Evolutionary conservation across 1,139 yeast species (phyloP), one percentile per base, ranked within the genome.

Genomic region (Protomyces gravidus): DNA sequence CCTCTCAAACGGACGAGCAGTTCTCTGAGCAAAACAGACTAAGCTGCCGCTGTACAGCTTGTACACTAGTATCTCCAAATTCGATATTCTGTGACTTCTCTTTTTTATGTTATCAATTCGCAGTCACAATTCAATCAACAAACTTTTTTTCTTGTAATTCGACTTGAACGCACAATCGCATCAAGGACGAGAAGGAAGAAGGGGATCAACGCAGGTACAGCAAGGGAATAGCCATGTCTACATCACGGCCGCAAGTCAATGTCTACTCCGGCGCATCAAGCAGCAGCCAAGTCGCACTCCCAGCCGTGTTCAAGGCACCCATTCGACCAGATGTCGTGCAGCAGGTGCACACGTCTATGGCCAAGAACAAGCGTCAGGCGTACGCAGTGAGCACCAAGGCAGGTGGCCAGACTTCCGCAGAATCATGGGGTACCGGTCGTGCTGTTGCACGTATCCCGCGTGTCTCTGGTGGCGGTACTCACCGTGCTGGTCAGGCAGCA

Each of bases 341-440:
- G 90, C 81, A 96, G 76, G 98, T 92, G 72, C 92, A 89, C 85
- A 89, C 92, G 76, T 87, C 92, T 78, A 90, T 92, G 72, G 92
- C 90, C 94, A 92, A 92, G 92, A 92, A 92, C 96, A 90, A 90
- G 90, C 90, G 98, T 83, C 98, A 92, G 83, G 97, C 98, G 78
- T 92, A 92, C 86, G 97, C 98, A 76, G 98, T 92, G 73, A 85
- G 97, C 73, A 89, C 85, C 77, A 88, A 89, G 81, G 98, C 98
- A 74, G 98, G 98, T 83, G 96, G 89, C 85, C 97, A 92, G 83
- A 90, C 97, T 79, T 92, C 98, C 68, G 98, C 98, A 77, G 97
- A 89, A 81, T 92, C 98, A 68, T 92, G 98, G 98, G 98, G 98
- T 89, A 94, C 98, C 73, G 98, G 98, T 85, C 90, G 98, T 84